Percentiles rank a stretch among this genome's conserved stretches.
Conservation (phyloP, 2,329 filamentous ascomycete genomes). For the Botrytis porri region DNA sequence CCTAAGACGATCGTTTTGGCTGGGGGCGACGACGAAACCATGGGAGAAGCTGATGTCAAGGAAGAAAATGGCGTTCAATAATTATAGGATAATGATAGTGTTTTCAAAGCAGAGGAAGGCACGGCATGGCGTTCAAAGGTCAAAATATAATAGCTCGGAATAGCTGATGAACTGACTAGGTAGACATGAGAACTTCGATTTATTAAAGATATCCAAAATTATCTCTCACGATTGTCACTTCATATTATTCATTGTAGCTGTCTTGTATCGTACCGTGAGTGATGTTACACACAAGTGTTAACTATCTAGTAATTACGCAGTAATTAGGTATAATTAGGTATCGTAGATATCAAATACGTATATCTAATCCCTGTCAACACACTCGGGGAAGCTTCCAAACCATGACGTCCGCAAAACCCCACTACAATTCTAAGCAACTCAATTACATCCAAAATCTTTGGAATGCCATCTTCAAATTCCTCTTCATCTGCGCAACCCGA, state of each 20-base stretch:
- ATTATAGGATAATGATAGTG: neutral
- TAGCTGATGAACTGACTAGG: conserved; percentile 17
- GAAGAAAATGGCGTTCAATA: conserved; percentile 42
- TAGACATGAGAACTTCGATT: neutral
- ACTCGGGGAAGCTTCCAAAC: neutral
- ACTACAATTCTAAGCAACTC: conserved; percentile 17
- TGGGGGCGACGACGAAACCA: conserved; percentile 56
- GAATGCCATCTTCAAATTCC: conserved; percentile 28
- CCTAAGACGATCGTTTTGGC: conserved; percentile 66
- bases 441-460: neutral
- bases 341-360: neutral
- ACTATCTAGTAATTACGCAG: neutral
- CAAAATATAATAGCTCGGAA: conserved; percentile 23
- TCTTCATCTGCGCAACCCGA: conserved; percentile 14
- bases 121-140: conserved; percentile 29
- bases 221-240: neutral
- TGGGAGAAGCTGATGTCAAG: conserved; percentile 44
- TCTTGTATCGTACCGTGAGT: neutral
- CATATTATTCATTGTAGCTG: neutral
- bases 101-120: conserved; percentile 2
- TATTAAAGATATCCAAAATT: neutral
- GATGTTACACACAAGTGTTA: neutral
- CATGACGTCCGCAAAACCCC: conserved; percentile 18
- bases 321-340: too few species aligned
- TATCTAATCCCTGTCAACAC: neutral